Evolutionary conservation across 1,284 basidiomycete species (phyloP), one percentile per base, ranked within the genome.

Genomic region (Cryptococcus sp.): DNA sequence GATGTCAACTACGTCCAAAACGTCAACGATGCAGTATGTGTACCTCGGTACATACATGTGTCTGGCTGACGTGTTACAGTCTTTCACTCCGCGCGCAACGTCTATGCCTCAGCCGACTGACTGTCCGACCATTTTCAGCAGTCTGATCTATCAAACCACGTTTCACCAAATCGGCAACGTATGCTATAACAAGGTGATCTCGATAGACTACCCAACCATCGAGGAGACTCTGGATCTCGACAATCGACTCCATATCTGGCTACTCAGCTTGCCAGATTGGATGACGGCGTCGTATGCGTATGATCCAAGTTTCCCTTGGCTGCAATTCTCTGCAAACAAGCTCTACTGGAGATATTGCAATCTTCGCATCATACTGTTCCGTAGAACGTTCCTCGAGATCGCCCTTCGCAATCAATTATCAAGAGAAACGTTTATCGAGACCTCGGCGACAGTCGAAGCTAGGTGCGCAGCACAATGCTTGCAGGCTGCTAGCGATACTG

Each of bases 331-430:
- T 2, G 60, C 57, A 0, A 60, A 65, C 55, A 68, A 68, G 60
- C 60, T 68, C 19, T 62, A 58, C 55, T 68, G 66, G 66, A 53
- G 66, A 1, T 68, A 66, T 54, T 53, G 51, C 52, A 68, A 68
- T 52, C 49, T 68, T 17, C 61, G 64, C 30, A 64, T 68, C 60
- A 64, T 68, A 42, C 41, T 68, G 17, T 50, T 48, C 16, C 59
- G 66, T 20, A 57, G 64, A 2, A 51, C 56, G 2, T 68, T 68
- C 50, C 50, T 68, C 13, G 66, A 68, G 42, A 50, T 58, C 5
- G 64, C 63, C 13, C 55, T 68, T 15, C 54, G 54, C 51, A 46
- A 47, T 22, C 30, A 35, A 10, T 13, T 35, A 35, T 35, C 30
- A 2, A 35, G 30, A 35, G 30, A 35, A 10, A 40, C 58, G 22